Evolutionary conservation across 2,329 filamentous ascomycete species (phyloP).

Genomic region (Elsinoe australis): DNA sequence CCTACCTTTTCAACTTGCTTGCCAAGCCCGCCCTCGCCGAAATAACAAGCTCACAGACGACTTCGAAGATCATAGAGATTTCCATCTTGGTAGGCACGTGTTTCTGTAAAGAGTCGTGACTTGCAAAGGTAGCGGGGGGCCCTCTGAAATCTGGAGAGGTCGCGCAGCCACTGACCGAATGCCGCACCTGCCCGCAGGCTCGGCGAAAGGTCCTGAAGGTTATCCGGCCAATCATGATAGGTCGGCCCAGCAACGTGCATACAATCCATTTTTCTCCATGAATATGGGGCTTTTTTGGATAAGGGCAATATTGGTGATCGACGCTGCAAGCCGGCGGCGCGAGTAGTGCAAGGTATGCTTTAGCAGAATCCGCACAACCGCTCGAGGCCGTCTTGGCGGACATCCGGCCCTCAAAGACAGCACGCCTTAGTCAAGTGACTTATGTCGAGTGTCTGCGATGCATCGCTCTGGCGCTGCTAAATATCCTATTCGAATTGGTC

Average conservation of each 20-base stretch:
- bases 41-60: conserved; percentile 8
- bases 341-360: too few relatives aligned
- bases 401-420: too few relatives aligned
- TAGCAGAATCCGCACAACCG: too few relatives aligned
- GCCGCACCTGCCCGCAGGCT: conserved; percentile 8
- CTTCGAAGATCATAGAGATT: conserved; percentile 4
- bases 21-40: not conserved
- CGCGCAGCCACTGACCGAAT: conserved; percentile 7
- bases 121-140: conserved; percentile 7
- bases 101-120: conserved; percentile 3
- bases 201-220: not conserved
- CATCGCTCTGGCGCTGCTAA: too few relatives aligned
- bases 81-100: conserved; percentile 6
- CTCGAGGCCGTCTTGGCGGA: too few relatives aligned
- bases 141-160: conserved; percentile 2
- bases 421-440: too few relatives aligned
- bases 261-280: not conserved
- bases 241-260: conserved; percentile 13
- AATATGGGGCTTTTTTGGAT: not conserved
- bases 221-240: conserved; percentile 2
- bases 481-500: too few relatives aligned
- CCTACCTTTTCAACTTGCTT: conserved; percentile 5
- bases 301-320: not conserved
- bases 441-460: too few relatives aligned
- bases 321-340: too few relatives aligned